Conservation (phyloP, 2,329 filamentous ascomycete genomes). For the Colletotrichum tropicicola region DNA sequence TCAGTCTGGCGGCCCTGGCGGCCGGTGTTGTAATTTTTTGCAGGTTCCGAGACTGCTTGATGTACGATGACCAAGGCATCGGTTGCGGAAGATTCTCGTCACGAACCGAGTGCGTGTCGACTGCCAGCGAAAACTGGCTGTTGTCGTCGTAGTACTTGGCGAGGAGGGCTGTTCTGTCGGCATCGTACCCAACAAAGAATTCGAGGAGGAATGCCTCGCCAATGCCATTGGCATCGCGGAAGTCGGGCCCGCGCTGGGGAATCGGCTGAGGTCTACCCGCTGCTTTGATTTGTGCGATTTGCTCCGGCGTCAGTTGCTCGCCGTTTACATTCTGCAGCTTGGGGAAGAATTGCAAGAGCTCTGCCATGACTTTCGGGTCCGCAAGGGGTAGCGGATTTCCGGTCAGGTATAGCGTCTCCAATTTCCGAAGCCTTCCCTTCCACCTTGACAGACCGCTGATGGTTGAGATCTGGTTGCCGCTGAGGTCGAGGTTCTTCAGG, state of each 20-base stretch:
- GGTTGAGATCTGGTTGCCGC: constrained; percentile 79
- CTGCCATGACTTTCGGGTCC: constrained; percentile 69
- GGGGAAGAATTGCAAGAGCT: constrained; percentile 84
- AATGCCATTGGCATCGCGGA: constrained; percentile 77
- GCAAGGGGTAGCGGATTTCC: constrained; percentile 77
- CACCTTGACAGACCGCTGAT: constrained; percentile 76
- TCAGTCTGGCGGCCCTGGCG: constrained; percentile 71
- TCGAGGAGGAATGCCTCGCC: constrained; percentile 79
- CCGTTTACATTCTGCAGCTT: constrained; percentile 81
- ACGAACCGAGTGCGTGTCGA: constrained; percentile 69
- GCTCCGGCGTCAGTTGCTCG: constrained; percentile 75
- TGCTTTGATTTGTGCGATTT: constrained; percentile 66
- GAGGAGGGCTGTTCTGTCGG: constrained; percentile 70
- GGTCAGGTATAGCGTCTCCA: constrained; percentile 83
- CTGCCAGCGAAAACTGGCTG: constrained; percentile 79
- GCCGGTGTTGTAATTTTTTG: constrained; percentile 70
- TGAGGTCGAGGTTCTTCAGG: constrained; percentile 88
- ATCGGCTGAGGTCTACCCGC: constrained; percentile 64
- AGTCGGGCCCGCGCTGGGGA: constrained; percentile 71
- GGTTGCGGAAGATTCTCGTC: constrained; percentile 51
- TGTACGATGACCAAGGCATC: constrained; percentile 77
- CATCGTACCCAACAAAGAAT: constrained; percentile 80
- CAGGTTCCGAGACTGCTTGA: constrained; percentile 82
- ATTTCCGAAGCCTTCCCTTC: constrained; percentile 79
- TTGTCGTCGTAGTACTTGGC: constrained; percentile 77